Evolutionary conservation across 305 asterid species (phyloP), one percentile per base, ranked within the genome.

Genomic region (Euphrasia arctica): DNA sequence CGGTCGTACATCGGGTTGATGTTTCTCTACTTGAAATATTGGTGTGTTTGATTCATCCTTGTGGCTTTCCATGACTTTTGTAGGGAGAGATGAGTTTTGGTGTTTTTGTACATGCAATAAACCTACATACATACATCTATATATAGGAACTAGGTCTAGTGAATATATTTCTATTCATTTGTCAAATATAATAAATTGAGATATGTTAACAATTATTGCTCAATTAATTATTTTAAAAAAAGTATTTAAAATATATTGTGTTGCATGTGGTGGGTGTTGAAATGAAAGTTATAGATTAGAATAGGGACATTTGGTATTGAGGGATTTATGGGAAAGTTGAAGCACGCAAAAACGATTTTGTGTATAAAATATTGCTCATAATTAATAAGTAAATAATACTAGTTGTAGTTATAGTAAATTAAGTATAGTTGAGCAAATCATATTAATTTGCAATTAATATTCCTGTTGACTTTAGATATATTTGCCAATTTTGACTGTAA

Each of bases 1-100:
- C 58, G 27, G 64, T 70, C 63, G 72, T 70, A 29, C 72, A 6
- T 62, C 65, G 8, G 36, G 6, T 45, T 28, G 50, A 54, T 54
- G 5, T 5, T 54, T 54, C 58, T 0, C 72, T 56, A 28, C 66
- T 32, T 25, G 61, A 63, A 6, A 8, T 6, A 36, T 7, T 36
- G 15, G 67, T 54, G 71, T 59, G 49, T 52, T 52, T 6, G 58
- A 1, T 52, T 18, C 58, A 5, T 74, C 75, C 5, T 70, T 60
- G 8, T 73, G 74, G 55, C 5, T 74, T 55, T 71, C 81, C 87
- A 79, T 81, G 62, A 14, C 14, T 18, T 18, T 18, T 18, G 22
- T 18, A 18, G 22, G 22, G 22, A 18, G 22, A 4, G 41, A 34
- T 34, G 41, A 1, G 5, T 34, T 39, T 39, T 39, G 43, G 11